Percentiles rank a stretch among this genome's conserved stretches.
Conservation (phyloP, 768 basidiomycete genomes). For the Serendipita vermifera region DNA sequence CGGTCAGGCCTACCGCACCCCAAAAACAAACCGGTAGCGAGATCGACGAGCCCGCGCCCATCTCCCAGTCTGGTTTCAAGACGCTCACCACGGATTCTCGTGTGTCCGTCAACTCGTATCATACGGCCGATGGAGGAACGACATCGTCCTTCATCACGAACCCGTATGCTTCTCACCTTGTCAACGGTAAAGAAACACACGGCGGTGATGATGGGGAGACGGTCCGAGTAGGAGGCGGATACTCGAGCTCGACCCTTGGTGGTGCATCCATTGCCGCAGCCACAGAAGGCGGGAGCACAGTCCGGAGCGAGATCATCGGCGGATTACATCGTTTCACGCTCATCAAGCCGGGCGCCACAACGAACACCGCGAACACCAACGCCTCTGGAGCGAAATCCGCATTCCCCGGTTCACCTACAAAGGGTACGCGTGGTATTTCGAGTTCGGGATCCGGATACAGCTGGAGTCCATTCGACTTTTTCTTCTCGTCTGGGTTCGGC, state of each 20-base stretch:
- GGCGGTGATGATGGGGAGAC: too few species aligned
- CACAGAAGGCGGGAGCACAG: constrained; percentile 66
- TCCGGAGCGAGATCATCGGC: constrained; percentile 22
- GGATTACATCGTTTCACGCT: constrained; percentile 73
- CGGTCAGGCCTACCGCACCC: constrained; percentile 44
- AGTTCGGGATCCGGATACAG: constrained; percentile 23
- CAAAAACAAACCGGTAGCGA: constrained; percentile 32
- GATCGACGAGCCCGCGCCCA: constrained; percentile 20
- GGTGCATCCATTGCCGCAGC: constrained; percentile 37
- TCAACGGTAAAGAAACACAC: too few species aligned
- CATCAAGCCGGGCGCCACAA: constrained; percentile 51
- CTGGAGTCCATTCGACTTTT: constrained; percentile 69
- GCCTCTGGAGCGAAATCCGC: not conserved
- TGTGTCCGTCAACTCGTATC: constrained; percentile 45
- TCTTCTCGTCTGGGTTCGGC: constrained; percentile 61
- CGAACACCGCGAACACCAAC: not conserved
- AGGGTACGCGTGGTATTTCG: constrained; percentile 23
- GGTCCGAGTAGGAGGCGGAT: constrained; percentile 6
- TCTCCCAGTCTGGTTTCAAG: constrained; percentile 8
- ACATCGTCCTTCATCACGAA: constrained; percentile 31
- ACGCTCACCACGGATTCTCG: constrained; percentile 13
- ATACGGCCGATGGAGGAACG: constrained; percentile 36
- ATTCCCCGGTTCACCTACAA: not conserved
- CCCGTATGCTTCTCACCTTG: not conserved
- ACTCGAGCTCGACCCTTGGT: constrained; percentile 1